These are phyloP conservation scores for Paramyrothecium roridum DNA, from an alignment of 2,329 filamentous ascomycete genomes.

Conservation along the genomic window DNA sequence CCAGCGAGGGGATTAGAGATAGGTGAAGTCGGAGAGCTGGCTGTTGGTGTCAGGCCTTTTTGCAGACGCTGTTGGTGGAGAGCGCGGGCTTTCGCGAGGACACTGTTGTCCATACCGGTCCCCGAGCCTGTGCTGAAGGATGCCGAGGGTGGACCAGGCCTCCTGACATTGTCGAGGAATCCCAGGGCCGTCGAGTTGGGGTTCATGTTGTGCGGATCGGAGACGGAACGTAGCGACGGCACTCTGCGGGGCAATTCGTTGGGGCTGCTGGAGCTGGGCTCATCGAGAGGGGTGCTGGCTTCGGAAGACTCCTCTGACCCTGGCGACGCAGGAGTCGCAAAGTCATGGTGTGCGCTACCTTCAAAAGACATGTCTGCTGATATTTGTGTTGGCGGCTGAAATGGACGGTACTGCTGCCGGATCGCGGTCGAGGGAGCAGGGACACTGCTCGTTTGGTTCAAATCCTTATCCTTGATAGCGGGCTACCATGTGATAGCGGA, in stretches of 20 bases:
- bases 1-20: conserved; percentile 27
- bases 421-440: background rate
- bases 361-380: conserved; percentile 46
- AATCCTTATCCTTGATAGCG: background rate
- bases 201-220: conserved; percentile 65
- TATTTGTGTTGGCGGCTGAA: no score
- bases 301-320: conserved; percentile 44
- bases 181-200: conserved; percentile 82
- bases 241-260: conserved; percentile 45
- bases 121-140: conserved; percentile 26
- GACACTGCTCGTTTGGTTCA: background rate
- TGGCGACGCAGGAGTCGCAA: conserved; percentile 38
- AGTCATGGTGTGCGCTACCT: conserved; percentile 25
- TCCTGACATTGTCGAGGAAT: conserved; percentile 64
- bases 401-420: background rate
- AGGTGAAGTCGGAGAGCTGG: conserved; percentile 24
- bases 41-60: conserved; percentile 33
- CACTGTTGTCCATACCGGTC: conserved; percentile 32
- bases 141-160: conserved; percentile 41
- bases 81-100: conserved; percentile 45
- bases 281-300: conserved; percentile 45
- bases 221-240: conserved; percentile 57
- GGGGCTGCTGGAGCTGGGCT: conserved; percentile 26
- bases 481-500: background rate
- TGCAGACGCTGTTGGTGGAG: conserved; percentile 44